Evolutionary conservation across 305 asterid species (phyloP).

Genomic region (Fraxinus angustifolia): DNA sequence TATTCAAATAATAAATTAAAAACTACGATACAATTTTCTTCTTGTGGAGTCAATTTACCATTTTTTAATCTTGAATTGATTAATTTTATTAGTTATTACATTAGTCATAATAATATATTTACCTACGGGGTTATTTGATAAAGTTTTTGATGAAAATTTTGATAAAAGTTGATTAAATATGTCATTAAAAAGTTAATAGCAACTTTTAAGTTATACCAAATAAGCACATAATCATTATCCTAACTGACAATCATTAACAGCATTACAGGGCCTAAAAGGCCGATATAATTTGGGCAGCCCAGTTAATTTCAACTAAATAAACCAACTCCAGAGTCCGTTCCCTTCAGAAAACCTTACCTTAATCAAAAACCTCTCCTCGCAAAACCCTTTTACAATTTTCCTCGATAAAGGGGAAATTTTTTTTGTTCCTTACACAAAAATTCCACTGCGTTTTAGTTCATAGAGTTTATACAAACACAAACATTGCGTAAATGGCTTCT

Average conservation of each 20-base stretch:
- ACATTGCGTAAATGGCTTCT: slow-evolving; percentile 23
- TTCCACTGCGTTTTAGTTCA: not conserved
- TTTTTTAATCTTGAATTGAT: not conserved
- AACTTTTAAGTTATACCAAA: not conserved
- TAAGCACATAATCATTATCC: not conserved
- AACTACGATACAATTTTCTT: no score
- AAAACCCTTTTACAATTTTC: not conserved
- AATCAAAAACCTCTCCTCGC: not conserved
- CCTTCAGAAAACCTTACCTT: not conserved
- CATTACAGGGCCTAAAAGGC: not conserved
- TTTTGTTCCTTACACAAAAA: not conserved
- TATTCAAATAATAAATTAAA: no score
- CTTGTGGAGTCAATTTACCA: not conserved
- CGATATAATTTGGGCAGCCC: not conserved
- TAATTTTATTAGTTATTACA: not conserved
- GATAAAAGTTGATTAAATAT: not conserved
- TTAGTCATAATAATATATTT: not conserved
- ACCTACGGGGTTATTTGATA: not conserved
- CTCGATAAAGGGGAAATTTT: not conserved
- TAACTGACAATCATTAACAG: not conserved
- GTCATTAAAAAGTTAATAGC: not conserved
- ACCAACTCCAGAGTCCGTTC: not conserved
- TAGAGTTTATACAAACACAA: not conserved
- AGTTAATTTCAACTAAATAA: not conserved
- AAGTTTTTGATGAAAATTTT: not conserved